Percentiles rank a stretch among this genome's conserved stretches.
phyloP scores from a whole-genome alignment of 805 yeast species.

The Metschnikowia vanudenii region DNA sequence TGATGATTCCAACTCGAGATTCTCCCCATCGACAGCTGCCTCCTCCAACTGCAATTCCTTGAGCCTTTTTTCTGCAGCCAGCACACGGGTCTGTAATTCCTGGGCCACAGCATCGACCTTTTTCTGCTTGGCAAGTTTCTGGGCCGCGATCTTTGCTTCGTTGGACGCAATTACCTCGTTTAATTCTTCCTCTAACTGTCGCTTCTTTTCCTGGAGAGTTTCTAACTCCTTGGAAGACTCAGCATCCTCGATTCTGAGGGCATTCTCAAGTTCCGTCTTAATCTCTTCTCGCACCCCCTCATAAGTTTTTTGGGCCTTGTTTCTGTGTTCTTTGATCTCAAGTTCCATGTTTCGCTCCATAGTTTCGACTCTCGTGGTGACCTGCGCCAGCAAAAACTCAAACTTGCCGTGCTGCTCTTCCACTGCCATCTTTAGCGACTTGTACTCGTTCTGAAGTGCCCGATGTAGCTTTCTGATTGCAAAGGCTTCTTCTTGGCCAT shows the following conservation, averaged over 20 bases:
- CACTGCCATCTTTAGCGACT: slow-evolving; percentile 8
- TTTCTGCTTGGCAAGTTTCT: neutral
- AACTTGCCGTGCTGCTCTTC: slow-evolving; percentile 19
- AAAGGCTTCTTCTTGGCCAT: slow-evolving; percentile 10
- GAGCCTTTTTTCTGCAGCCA: slow-evolving; percentile 1
- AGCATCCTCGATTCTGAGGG: slow-evolving; percentile 1
- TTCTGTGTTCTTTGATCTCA: slow-evolving; percentile 30
- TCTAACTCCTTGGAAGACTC: slow-evolving; percentile 5
- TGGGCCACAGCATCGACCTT: neutral
- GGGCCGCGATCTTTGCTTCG: slow-evolving; percentile 1
- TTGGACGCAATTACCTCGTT: neutral
- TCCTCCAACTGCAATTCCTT: neutral
- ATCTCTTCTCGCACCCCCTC: slow-evolving; percentile 35
- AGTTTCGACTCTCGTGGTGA: slow-evolving; percentile 29
- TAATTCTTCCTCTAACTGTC: neutral
- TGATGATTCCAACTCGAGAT: neutral
- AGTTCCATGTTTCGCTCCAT: slow-evolving; percentile 30
- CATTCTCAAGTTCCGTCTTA: slow-evolving; percentile 31
- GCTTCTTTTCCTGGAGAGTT: neutral
- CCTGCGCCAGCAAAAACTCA: slow-evolving; percentile 25
- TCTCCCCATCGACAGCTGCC: slow-evolving; percentile 1
- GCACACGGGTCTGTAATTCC: neutral
- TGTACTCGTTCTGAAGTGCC: slow-evolving; percentile 12
- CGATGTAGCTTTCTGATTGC: slow-evolving; percentile 11
- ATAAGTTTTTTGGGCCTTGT: slow-evolving; percentile 27